Base-by-base conservation (phyloP, 441 rosid species). In the Eruca vesicaria region DNA sequence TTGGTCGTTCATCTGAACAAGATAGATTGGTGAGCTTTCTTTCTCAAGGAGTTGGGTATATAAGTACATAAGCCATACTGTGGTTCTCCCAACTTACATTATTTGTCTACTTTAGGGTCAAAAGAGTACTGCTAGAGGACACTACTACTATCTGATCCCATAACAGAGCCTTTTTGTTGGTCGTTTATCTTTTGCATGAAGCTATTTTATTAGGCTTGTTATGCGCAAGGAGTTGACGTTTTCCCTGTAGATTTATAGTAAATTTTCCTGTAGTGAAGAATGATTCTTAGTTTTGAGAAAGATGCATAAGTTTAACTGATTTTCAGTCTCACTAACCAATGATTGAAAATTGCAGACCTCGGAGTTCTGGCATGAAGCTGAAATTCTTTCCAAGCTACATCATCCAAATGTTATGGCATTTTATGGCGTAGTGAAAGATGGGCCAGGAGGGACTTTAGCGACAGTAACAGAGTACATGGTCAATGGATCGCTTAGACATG, bases 391-490 rank as follows among this genome's bases (percentile, higher is more conserved):
- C 16, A 85, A 88, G 78, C 90, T 88, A 80, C 93, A 88, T 76
- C 93, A 88, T 79, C 93, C 93, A 76, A 88, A 88, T 82, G 90
- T 88, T 26, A 86, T 88, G 79, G 92, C 92, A 36, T 88, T 86
- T 75, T 88, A 88, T 41, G 92, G 92, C 29, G 90, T 88, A 63
- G 90, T 88, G 82, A 80, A 82, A 81, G 89, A 88, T 81, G 90
- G 92, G 33, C 92, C 90, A 8, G 90, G 90, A 59, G 89, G 86
- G 15, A 86, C 90, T 4, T 56, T 88, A 78, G 92, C 92, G 63
- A 88, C 92, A 29, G 92, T 88, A 71, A 79, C 92, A 60, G 90
- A 88, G 80, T 88, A 79, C 85, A 88, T 88, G 92, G 92, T 88
- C 68, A 84, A 88, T 75, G 92, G 92, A 62, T 88, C 92, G 50